Evolutionary conservation across 768 basidiomycete genomes (phyloP), one percentile per base, ranked within the genome.

Genomic region (Lentinula lateritia): DNA sequence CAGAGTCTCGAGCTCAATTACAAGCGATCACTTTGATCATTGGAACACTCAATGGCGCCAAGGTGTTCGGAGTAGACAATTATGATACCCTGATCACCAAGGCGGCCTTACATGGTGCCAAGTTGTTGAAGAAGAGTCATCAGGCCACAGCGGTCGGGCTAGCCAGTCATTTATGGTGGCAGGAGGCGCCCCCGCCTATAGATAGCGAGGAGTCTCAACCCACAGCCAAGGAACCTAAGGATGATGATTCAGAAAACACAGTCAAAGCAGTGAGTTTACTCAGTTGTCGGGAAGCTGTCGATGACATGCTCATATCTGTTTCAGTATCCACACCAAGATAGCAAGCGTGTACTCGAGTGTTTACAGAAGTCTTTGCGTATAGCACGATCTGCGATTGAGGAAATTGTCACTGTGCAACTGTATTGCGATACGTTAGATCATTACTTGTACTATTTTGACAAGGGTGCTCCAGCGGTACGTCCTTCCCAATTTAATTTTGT

Each of bases 91-190:
- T 99, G 64, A 94, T 98, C 68, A 98, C 97, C 32, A 98, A 99
- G 75, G 97, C 96, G n/a, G 96, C 96, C 6, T 76, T 98, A 65
- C 97, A 99, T 72, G 95, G 93, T 5, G 92, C 95, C 35, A 96
- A 96, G 75, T 75, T 98, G 65, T 73, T 99, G 73, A 99, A 99
- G 83, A 98, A 99, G 82, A 93, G 93, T 12, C 96, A 98, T 73
- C 97, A 98, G 74, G 90, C 95, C 12, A 92, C 88, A 8, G 97
- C 96, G 5, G 97, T 98, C 20, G 87, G 91, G 53, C 80, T 94
- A 35, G 97, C 97, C 7, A 97, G 95, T 71, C 97, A 99, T 75
- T 76, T 99, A 66, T 99, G 96, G 96, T 99, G 95, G 95, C 97
- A 98, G 71, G 90, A 90, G 64, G 78, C 85, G 28, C 73, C 80